A percentile compares a stretch with the other conserved stretches of the same genome.
phyloP scores from a whole-genome alignment of 2,329 filamentous ascomycete genomes.

The Aspergillus sp. region DNA sequence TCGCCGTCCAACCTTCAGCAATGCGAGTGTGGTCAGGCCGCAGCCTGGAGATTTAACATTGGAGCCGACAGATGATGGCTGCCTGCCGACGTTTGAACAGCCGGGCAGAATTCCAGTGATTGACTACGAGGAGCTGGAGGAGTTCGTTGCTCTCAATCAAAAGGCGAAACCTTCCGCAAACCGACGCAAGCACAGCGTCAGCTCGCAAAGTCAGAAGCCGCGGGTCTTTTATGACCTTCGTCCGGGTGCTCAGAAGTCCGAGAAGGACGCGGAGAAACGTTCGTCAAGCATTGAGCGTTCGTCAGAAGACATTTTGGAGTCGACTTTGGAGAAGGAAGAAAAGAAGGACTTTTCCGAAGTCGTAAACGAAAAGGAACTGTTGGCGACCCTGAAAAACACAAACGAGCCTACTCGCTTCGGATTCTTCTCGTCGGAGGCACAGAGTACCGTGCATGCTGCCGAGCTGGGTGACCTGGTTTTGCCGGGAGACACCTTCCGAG shows the following conservation, averaged over 20 bases:
- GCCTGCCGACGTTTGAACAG: slow-evolving; percentile 77
- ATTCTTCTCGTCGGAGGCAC: slow-evolving; percentile 94
- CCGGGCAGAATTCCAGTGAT: slow-evolving; percentile 78
- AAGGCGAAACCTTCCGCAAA: slow-evolving; percentile 48
- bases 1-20: slow-evolving; percentile 61
- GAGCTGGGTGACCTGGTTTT: slow-evolving; percentile 86
- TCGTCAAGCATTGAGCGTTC: slow-evolving; percentile 28
- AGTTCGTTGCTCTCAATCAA: slow-evolving; percentile 71
- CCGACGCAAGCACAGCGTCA: slow-evolving; percentile 48
- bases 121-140: slow-evolving; percentile 91
- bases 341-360: slow-evolving; percentile 35
- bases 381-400: slow-evolving; percentile 43
- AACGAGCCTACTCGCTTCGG: slow-evolving; percentile 80
- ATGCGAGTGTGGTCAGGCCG: slow-evolving; percentile 58
- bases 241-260: slow-evolving; percentile 37
- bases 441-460: slow-evolving; percentile 87
- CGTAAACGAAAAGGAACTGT: slow-evolving; percentile 36
- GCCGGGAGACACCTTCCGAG: slow-evolving; percentile 84
- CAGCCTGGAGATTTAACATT: slow-evolving; percentile 38
- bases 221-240: slow-evolving; percentile 66
- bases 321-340: slow-evolving; percentile 27
- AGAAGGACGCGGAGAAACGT: slow-evolving; percentile 39
- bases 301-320: slow-evolving; percentile 33
- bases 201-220: slow-evolving; percentile 52
- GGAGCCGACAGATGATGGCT: slow-evolving; percentile 64